These are phyloP conservation scores for Hordeum marinum DNA, from an alignment of 176 grass and related monocot species.

Conservation along the genomic window DNA sequence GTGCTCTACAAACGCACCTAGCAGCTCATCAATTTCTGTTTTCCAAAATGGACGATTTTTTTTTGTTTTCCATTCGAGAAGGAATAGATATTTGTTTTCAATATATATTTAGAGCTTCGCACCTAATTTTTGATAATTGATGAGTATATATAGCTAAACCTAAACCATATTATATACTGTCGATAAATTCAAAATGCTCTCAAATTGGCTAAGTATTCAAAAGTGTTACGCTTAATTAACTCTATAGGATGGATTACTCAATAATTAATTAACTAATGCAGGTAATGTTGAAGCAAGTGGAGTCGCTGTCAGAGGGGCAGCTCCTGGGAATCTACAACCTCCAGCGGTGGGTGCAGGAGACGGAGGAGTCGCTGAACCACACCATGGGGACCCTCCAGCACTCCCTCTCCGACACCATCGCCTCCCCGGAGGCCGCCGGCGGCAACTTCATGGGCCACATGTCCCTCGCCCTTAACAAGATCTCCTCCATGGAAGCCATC, in stretches of 20 bases:
- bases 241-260: not conserved
- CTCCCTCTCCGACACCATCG: slow-evolving; percentile 50
- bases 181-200: not conserved
- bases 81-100: not conserved
- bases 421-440: slow-evolving; percentile 30
- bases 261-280: not conserved
- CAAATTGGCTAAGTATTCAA: not conserved
- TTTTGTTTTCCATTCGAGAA: not conserved
- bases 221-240: not conserved
- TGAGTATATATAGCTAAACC: not conserved
- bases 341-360: slow-evolving; percentile 53
- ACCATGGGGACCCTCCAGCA: slow-evolving; percentile 32
- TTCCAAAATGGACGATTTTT: not conserved
- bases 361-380: slow-evolving; percentile 51
- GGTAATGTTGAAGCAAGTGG: slow-evolving; percentile 47
- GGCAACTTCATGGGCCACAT: slow-evolving; percentile 46
- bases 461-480: slow-evolving; percentile 58
- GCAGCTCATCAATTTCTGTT: not conserved
- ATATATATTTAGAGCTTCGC: not conserved
- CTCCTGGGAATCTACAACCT: slow-evolving; percentile 54
- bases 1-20: not conserved
- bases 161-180: not conserved
- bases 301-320: slow-evolving; percentile 53
- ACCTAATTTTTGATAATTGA: not conserved
- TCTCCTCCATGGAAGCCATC: slow-evolving; percentile 40